phyloP scores from a whole-genome alignment of 2,329 filamentous ascomycete genomes.

The Dactylellina haptotyla region DNA sequence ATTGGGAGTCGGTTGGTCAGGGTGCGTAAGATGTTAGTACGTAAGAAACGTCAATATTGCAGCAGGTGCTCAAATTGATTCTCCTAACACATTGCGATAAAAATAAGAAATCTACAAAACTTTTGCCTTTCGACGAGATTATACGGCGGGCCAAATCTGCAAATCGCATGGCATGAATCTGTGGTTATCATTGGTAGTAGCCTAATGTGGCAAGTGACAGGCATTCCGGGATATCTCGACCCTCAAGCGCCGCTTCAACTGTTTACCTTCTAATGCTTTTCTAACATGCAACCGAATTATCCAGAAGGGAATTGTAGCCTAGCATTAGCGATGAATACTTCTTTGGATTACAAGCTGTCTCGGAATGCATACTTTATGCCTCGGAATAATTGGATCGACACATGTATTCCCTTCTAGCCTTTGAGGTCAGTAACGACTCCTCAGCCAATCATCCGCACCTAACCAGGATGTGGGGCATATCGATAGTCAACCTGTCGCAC shows the following conservation, averaged over 20 bases:
- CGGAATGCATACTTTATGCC: conserved; percentile 20
- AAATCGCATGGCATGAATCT: conserved; percentile 32
- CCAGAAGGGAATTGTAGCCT: conserved; percentile 43
- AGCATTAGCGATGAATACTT: conserved; percentile 2
- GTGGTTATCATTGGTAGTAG: conserved; percentile 46
- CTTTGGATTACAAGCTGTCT: conserved; percentile 36
- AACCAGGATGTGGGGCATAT: conserved; percentile 23
- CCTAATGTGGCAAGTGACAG: conserved; percentile 50
- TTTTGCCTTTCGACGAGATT: neutral
- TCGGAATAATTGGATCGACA: conserved; percentile 47
- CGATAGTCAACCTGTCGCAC: conserved; percentile 17
- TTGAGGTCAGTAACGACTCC: neutral
- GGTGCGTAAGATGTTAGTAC: conserved; percentile 20
- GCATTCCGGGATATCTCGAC: conserved; percentile 9
- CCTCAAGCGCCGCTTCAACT: conserved; percentile 12
- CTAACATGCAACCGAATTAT: neutral
- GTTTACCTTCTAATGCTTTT: neutral
- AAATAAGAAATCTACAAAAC: conserved; percentile 16
- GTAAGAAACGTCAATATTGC: conserved; percentile 23
- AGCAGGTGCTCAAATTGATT: conserved; percentile 5
- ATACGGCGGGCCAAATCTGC: neutral
- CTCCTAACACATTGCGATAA: neutral
- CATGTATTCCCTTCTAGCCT: conserved; percentile 1
- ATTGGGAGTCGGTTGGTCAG: conserved; percentile 12
- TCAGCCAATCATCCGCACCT: conserved; percentile 26